Evolutionary conservation across 805 yeast genomes (phyloP).

Genomic region (Candida alai): DNA sequence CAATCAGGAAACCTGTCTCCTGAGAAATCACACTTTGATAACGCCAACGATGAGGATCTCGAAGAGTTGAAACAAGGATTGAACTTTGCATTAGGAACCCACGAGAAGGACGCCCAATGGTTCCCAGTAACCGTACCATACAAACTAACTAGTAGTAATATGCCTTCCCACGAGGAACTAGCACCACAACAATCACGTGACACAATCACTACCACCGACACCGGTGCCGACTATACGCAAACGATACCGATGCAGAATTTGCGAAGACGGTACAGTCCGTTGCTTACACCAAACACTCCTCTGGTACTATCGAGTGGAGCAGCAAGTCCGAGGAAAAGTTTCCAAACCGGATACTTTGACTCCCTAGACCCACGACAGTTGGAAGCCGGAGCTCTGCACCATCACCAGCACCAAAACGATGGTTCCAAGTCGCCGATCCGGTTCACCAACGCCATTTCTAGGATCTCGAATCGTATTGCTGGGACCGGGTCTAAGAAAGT

Average conservation of each 20-base stretch:
- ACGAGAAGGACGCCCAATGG: slow-evolving; percentile 24
- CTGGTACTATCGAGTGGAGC: too few species aligned
- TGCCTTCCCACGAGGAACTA: too few species aligned
- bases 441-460: slow-evolving; percentile 21
- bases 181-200: too few species aligned
- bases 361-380: slow-evolving; percentile 10
- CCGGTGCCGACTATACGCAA: slow-evolving; percentile 10
- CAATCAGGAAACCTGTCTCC: too few species aligned
- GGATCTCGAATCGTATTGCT: slow-evolving; percentile 34
- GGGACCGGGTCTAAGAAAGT: slow-evolving; percentile 22
- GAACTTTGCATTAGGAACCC: slow-evolving; percentile 30
- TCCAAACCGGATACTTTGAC: neutral
- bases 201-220: neutral
- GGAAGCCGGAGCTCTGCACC: slow-evolving; percentile 15
- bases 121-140: slow-evolving; percentile 18
- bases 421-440: slow-evolving; percentile 18
- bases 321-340: too few species aligned
- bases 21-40: slow-evolving; percentile 6
- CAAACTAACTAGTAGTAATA: neutral
- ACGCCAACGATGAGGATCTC: slow-evolving; percentile 21
- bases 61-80: slow-evolving; percentile 32
- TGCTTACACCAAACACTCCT: too few species aligned
- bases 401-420: slow-evolving; percentile 6
- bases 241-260: slow-evolving; percentile 18
- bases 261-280: neutral